Base-by-base conservation (phyloP, 1,284 basidiomycete species). In the Irpex sp. region DNA sequence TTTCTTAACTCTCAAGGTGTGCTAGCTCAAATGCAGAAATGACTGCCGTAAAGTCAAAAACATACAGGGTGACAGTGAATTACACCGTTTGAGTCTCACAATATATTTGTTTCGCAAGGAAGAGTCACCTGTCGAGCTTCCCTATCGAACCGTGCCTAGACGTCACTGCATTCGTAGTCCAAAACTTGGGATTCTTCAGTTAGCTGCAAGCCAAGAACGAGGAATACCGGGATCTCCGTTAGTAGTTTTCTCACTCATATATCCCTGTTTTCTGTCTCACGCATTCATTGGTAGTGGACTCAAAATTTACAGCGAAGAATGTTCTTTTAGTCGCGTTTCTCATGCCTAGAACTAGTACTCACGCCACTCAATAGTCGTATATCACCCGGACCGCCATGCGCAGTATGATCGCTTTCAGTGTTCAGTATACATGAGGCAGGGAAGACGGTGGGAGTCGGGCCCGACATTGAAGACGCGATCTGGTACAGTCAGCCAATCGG, bases 1-100 rank as follows among this genome's bases (percentile, higher is more conserved):
- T 63, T 66, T 45, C 39, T 63, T 3, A 59, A 57, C 28, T 66
- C 61, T 12, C 42, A 39, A 4, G 5, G 51, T 4, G 59, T 64
- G 4, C 37, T 66, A 19, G 65, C 58, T 5, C 58, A 66, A 47
- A 64, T 66, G 49, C 63, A 58, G 39, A 66, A 66, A 49, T 66
- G 37, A 62, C n/a, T 18, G 14, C 7, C 12, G 48, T 49, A n/a
- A 9, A 12, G 14, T 53, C 19, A 12, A 21, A 19, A 33, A 21
- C 28, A 5, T 4, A 28, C 28, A 28, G 28, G 28, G 28, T 28
- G 28, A 28, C 28, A 5, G 4, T 28, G 28, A 28, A 28, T 28
- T 28, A 28, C 28, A 1, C 3, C 28, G 28, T 28, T 28, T 28
- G 3, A 5, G 5, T 28, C 28, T 28, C 28, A 28, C 28, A 28